Evolutionary conservation across 2,329 filamentous ascomycete genomes (phyloP), one percentile per base, ranked within the genome.

Genomic region (Fusarium nodosum): DNA sequence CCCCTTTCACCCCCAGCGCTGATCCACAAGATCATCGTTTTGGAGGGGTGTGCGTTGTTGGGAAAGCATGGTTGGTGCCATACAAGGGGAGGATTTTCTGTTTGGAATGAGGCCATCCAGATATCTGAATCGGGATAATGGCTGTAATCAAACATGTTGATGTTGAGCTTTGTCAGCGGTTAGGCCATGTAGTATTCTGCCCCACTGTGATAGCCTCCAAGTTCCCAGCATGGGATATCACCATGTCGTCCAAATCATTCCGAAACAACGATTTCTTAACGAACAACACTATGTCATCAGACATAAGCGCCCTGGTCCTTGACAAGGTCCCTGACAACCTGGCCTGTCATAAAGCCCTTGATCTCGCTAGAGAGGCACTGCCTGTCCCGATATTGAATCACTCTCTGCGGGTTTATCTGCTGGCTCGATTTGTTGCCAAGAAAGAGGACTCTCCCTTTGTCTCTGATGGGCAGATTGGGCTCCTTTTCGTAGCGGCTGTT

Each of bases 401-500:
- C 69, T 75, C 73, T 24, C 33, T 77, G 3, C 70, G 76, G 18
- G 75, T 77, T 20, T 77, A 64, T 55, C 73, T 77, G 24, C 38
- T 75, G 20, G 68, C 76, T 7, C 55, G 56, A 26, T 73, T 64
- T 60, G 46, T 77, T 3, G 72, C 69, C 12, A 50, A 72, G 31
- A 67, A 55, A 12, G 74, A 76, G 42, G 15, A 20, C 48, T 60
- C 50, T 39, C 38, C 48, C n/a, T 73, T 64, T 53, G 20, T 41
- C 1, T 30, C 39, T 7, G 53, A 61, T 15, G 38, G 54, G 7
- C 60, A 67, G 7, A 52, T 70, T 2, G 48, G 55, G 3, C 59
- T 77, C 18, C 69, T 81, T 22, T 81, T 81, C 47, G 76, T 79
- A 8, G 77, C 78, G 1, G 75, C 77, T 44, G 71, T 79, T 20